A percentile compares a stretch with the other conserved stretches of the same genome.
phyloP scores from a whole-genome alignment of 2,329 filamentous ascomycete species.

The Trichoderma sp. region DNA sequence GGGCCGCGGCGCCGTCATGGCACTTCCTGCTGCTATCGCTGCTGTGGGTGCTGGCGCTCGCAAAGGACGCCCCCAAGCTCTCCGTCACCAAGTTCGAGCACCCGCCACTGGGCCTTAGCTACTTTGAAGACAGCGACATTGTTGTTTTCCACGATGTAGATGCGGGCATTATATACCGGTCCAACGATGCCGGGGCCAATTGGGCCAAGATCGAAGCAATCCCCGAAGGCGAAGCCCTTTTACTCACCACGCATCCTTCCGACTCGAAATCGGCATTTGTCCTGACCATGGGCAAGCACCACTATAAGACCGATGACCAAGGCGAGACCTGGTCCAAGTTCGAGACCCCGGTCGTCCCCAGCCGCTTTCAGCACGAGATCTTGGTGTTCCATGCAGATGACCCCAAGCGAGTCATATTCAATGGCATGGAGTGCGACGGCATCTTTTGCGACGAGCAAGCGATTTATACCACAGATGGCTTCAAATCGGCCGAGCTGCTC shows the following conservation, averaged over 20 bases:
- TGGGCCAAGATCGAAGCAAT: constrained; percentile 72
- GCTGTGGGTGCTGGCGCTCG: constrained; percentile 46
- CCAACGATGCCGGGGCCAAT: constrained; percentile 75
- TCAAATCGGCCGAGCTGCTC: constrained; percentile 69
- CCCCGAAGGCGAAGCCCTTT: constrained; percentile 62
- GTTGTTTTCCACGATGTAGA: constrained; percentile 73
- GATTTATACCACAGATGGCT: constrained; percentile 84
- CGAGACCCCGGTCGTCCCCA: constrained; percentile 61
- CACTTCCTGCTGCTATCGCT: constrained; percentile 57
- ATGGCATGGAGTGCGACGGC: constrained; percentile 70
- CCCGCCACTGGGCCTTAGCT: constrained; percentile 72
- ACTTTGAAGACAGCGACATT: constrained; percentile 88
- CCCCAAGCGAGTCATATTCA: constrained; percentile 82
- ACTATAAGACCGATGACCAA: constrained; percentile 83
- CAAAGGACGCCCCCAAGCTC: constrained; percentile 70
- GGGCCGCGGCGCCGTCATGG: constrained; percentile 52
- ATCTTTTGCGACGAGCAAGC: constrained; percentile 66
- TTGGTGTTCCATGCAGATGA: constrained; percentile 84
- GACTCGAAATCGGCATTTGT: constrained; percentile 81
- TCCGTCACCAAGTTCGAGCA: constrained; percentile 67
- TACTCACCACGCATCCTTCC: constrained; percentile 76
- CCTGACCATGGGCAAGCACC: constrained; percentile 67
- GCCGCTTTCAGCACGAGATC: constrained; percentile 53
- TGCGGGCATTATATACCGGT: constrained; percentile 72
- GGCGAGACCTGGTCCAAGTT: constrained; percentile 83